These are phyloP conservation scores for Luffa acutangula DNA, from an alignment of 306 rosid genomes.

Conservation along the genomic window DNA sequence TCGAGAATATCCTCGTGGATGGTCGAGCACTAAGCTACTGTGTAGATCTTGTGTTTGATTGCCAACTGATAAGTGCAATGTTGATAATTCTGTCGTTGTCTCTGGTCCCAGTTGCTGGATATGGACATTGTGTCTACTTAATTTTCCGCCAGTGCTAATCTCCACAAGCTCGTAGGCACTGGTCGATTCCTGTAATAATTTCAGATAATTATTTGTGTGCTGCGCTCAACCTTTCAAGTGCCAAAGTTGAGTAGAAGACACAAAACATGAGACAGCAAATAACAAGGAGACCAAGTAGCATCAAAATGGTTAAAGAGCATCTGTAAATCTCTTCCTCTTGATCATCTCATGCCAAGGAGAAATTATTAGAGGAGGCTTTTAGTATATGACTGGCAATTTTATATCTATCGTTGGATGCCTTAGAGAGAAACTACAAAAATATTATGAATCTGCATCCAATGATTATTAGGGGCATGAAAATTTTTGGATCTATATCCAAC, in stretches of 20 bases:
- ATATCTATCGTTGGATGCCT: too few species aligned
- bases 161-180: conserved; percentile 75
- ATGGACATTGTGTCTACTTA: conserved; percentile 85
- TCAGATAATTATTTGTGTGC: neutral
- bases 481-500: too few species aligned
- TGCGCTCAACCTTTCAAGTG: neutral
- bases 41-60: conserved; percentile 92
- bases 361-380: too few species aligned
- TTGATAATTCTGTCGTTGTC: conserved; percentile 63
- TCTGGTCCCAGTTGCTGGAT: conserved; percentile 80
- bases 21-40: conserved; percentile 68
- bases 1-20: conserved; percentile 83
- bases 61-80: conserved; percentile 62
- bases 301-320: neutral
- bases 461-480: too few species aligned
- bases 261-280: neutral
- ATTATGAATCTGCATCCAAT: too few species aligned
- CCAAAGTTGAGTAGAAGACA: neutral
- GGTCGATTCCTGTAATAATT: conserved; percentile 44
- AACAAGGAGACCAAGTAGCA: neutral
- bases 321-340: neutral
- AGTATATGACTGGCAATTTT: too few species aligned
- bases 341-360: neutral
- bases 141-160: conserved; percentile 75
- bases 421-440: too few species aligned